These are phyloP conservation scores for Otatea glauca DNA, from an alignment of 176 grass and related monocot genomes.

Conservation along the genomic window DNA sequence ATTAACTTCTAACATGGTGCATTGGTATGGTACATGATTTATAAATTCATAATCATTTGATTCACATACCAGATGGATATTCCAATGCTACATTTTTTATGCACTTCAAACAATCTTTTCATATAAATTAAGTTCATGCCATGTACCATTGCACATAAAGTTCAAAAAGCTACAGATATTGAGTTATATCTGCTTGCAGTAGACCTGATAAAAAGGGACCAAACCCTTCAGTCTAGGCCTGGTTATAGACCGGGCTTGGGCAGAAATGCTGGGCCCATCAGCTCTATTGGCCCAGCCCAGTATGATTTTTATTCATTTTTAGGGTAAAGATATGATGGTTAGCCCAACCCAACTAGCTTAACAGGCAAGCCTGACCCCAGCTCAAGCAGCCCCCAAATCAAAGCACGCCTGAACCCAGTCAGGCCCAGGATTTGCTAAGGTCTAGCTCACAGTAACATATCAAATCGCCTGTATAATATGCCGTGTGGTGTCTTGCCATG, in stretches of 20 bases:
- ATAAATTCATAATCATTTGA: slow-evolving; percentile 26
- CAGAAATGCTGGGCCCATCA: background rate
- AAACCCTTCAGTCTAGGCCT: background rate
- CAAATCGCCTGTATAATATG: background rate
- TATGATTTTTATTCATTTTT: background rate
- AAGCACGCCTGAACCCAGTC: slow-evolving; percentile 3
- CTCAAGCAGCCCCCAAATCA: background rate
- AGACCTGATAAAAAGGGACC: background rate
- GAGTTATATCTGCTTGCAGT: background rate
- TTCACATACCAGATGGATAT: slow-evolving; percentile 8
- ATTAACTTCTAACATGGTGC: background rate
- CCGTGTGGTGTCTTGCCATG: background rate
- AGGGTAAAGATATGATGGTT: background rate
- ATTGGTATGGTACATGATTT: background rate
- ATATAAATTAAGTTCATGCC: background rate
- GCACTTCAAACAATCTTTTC: background rate
- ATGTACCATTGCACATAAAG: background rate
- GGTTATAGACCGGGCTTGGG: background rate
- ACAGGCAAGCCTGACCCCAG: slow-evolving; percentile 14
- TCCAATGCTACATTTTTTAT: background rate
- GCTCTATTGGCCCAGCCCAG: background rate
- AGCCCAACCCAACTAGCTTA: slow-evolving; percentile 27
- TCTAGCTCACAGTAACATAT: slow-evolving; percentile 28
- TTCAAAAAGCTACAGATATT: background rate
- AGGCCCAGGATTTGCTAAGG: background rate